A percentile compares a stretch with the other conserved stretches of the same genome.
Conservation (phyloP, 768 basidiomycete species). For the Lactarius psammicola region DNA sequence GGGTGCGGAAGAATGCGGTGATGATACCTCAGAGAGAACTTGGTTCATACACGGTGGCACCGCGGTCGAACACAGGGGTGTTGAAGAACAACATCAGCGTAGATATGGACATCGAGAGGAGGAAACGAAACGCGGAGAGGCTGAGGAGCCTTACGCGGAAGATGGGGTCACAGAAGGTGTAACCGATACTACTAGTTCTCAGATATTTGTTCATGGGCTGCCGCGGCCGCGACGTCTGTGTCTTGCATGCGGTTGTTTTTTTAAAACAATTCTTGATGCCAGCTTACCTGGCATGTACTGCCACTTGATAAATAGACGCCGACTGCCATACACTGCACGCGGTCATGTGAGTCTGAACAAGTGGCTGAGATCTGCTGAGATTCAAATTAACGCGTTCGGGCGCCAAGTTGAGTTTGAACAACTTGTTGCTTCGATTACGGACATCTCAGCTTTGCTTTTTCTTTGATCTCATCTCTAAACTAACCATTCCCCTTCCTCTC, state of each 20-base stretch:
- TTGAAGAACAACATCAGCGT: constrained; percentile 56
- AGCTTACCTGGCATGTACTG: no score
- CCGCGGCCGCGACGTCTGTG: no score
- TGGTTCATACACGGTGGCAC: constrained; percentile 79
- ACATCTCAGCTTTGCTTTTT: constrained; percentile 15
- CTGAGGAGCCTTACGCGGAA: constrained; percentile 60
- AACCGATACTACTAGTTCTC: not conserved
- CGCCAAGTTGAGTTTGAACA: constrained; percentile 25
- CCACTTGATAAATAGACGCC: no score
- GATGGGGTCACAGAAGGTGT: constrained; percentile 31
- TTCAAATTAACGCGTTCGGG: constrained; percentile 22
- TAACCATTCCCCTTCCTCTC: constrained; percentile 30
- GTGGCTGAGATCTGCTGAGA: constrained; percentile 21
- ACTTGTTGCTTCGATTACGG: not conserved
- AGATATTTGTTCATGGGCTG: no score
- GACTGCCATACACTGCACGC: not conserved
- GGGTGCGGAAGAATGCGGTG: constrained; percentile 76
- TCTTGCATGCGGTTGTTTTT: no score
- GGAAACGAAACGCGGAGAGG: constrained; percentile 73
- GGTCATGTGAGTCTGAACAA: constrained; percentile 4
- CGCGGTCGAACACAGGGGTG: constrained; percentile 54
- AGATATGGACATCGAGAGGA: constrained; percentile 69
- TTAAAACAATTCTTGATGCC: no score
- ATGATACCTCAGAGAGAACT: constrained; percentile 76
- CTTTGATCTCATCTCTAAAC: constrained; percentile 23